Evolutionary conservation across 2,329 filamentous ascomycete genomes (phyloP), one percentile per base, ranked within the genome.

Genomic region (Orbilia quercus): DNA sequence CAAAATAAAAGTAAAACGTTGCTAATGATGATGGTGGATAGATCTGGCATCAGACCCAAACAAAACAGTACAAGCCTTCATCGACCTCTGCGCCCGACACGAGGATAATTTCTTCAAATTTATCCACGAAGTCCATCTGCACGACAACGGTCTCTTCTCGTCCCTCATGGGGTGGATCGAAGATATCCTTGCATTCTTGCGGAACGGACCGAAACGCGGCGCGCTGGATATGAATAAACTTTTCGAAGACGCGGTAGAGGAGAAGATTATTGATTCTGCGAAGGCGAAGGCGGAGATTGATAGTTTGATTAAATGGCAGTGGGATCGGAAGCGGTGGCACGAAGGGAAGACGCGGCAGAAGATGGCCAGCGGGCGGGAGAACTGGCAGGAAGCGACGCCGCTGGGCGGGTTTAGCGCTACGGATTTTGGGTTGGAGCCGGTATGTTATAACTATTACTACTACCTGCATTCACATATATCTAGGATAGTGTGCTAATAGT

Each of bases 81-180:
- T 99, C 79, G 95, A 99, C 79, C 86, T 99, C 20, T 99, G 95
- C 81, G 90, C 91, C 76, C 88, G 95, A 45, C 95, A 99, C 80
- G 92, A 99, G 81, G 88, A 96, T 80, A 96, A 96, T 82, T 94
- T 99, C 80, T 99, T 98, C 85, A 98, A 96, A 80, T 99, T 99
- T 80, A 90, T 99, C 2, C 95, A 99, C 80, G 95, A 99, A 82
- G 94, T 99, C 0, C 95, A 99, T 79, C 89, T 91, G 5, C 94
- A 99, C 78, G 95, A 99, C 80, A 96, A 99, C 75, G 95, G 95
- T 0, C 86, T 99, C 0, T 99, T 99, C 78, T 93, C 92, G 36
- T 91, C 96, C 78, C 86, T 99, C 57, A 99, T 99, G 95, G 89
- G 89, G 23, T 98, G 95, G 95, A 89, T 98, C 48, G 95, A 99